phyloP scores from a whole-genome alignment of 2,329 filamentous ascomycete species.

The Ophiosphaerella narmari region DNA sequence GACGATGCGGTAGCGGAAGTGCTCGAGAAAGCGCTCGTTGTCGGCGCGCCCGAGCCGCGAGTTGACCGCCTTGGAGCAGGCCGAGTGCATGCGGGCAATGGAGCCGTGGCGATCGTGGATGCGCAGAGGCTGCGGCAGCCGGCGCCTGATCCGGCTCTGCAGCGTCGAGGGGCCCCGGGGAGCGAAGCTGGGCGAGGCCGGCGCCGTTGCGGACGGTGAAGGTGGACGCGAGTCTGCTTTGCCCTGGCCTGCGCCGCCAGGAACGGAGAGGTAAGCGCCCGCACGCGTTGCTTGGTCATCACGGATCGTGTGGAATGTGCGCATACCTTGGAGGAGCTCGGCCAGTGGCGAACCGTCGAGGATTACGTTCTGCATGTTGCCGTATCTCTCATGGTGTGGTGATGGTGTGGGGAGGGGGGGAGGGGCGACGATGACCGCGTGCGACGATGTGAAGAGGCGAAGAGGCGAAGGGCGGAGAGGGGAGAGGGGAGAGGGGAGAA shows the following conservation, averaged over 20 bases:
- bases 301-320: not conserved
- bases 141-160: constrained; percentile 54
- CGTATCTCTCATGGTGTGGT: constrained; percentile 38
- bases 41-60: constrained; percentile 75
- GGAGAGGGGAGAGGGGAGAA: no score
- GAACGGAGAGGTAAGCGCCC: no score
- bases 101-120: constrained; percentile 45
- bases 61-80: constrained; percentile 64
- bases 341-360: constrained; percentile 87
- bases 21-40: constrained; percentile 84
- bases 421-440: no score
- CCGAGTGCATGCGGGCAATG: constrained; percentile 44
- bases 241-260: constrained; percentile 34
- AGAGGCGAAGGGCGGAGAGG: no score
- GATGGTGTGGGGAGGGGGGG: not conserved
- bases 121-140: constrained; percentile 54
- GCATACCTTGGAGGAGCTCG: constrained; percentile 81
- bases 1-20: constrained; percentile 91
- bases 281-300: constrained; percentile 19
- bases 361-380: constrained; percentile 80
- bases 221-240: constrained; percentile 33
- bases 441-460: no score
- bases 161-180: constrained; percentile 56
- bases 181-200: constrained; percentile 50
- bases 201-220: constrained; percentile 14